A percentile compares a stretch with the other conserved stretches of the same genome.
Conservation (phyloP, 169 alveolate genomes). For the Plasmodium billcollinsi region DNA sequence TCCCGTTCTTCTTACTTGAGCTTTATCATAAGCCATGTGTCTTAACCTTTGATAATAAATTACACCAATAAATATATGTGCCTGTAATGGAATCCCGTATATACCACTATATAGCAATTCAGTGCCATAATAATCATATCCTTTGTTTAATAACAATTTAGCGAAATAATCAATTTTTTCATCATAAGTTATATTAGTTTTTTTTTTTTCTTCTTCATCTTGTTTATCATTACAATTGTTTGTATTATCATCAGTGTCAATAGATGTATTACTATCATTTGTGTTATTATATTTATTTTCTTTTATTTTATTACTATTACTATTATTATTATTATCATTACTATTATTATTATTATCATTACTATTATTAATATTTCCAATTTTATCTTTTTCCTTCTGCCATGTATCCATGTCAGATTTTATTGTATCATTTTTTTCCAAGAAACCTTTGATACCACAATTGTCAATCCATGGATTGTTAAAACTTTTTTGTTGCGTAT, state of each 20-base stretch:
- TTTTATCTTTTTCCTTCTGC: constrained; percentile 76
- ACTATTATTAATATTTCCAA: constrained; percentile 62
- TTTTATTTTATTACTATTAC: constrained; percentile 75
- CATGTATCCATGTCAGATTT: not conserved
- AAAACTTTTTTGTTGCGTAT: constrained; percentile 81
- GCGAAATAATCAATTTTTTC: constrained; percentile 77
- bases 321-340: constrained; percentile 78
- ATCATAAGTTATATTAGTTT: constrained; percentile 20
- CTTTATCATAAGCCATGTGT: constrained; percentile 99
- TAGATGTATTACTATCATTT: not conserved
- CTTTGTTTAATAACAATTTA: constrained; percentile 66
- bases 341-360: constrained; percentile 78
- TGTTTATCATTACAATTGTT: not conserved
- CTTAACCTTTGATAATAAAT: constrained; percentile 99
- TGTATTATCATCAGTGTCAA: not conserved
- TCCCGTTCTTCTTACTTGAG: constrained; percentile 98
- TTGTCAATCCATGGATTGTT: constrained; percentile 87
- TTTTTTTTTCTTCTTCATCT: not conserved
- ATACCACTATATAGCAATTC: constrained; percentile 99
- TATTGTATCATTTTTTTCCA: not conserved
- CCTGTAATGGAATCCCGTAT: constrained; percentile 96
- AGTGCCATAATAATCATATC: constrained; percentile 98
- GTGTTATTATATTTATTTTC: not conserved
- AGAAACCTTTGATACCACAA: constrained; percentile 86
- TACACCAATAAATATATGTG: constrained; percentile 98